Percentiles rank a stretch among this genome's conserved stretches.
These are phyloP conservation scores for Aegilops umbellulata DNA, from an alignment of 176 grass and related monocot genomes.

Conservation along the genomic window DNA sequence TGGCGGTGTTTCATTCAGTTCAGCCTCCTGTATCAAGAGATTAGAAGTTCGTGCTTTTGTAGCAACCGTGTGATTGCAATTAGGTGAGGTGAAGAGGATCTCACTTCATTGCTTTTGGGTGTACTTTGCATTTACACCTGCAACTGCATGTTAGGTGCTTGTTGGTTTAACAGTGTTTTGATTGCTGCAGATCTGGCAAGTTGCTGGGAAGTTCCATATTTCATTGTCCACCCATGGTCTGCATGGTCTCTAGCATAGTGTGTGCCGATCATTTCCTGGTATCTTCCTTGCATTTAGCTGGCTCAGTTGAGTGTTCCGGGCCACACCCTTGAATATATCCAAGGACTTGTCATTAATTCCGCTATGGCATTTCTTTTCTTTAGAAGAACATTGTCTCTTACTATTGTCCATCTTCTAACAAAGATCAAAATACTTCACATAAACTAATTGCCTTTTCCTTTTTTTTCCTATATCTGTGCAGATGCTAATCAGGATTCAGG, in stretches of 20 bases:
- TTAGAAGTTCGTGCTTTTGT: not conserved
- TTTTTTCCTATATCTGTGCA: not conserved
- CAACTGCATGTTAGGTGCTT: conserved; percentile 11
- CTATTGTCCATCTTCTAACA: not conserved
- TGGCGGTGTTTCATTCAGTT: not conserved
- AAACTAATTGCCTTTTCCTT: not conserved
- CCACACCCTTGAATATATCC: not conserved
- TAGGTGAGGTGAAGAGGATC: not conserved
- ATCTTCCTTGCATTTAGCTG: conserved; percentile 8
- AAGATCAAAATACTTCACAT: not conserved
- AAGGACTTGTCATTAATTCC: not conserved
- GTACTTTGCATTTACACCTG: conserved; percentile 6
- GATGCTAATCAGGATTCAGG: not conserved
- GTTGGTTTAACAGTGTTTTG: conserved; percentile 7
- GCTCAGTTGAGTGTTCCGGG: not conserved
- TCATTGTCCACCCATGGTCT: not conserved
- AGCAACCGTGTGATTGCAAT: not conserved
- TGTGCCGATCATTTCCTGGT: not conserved
- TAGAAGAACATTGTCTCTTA: not conserved
- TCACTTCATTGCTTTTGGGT: conserved; percentile 9
- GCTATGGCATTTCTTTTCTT: not conserved
- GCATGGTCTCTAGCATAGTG: not conserved
- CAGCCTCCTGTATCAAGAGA: not conserved
- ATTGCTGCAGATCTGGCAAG: not conserved
- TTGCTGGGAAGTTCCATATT: not conserved